phyloP scores from a whole-genome alignment of 306 rosid genomes.

The Sindora glabra region DNA sequence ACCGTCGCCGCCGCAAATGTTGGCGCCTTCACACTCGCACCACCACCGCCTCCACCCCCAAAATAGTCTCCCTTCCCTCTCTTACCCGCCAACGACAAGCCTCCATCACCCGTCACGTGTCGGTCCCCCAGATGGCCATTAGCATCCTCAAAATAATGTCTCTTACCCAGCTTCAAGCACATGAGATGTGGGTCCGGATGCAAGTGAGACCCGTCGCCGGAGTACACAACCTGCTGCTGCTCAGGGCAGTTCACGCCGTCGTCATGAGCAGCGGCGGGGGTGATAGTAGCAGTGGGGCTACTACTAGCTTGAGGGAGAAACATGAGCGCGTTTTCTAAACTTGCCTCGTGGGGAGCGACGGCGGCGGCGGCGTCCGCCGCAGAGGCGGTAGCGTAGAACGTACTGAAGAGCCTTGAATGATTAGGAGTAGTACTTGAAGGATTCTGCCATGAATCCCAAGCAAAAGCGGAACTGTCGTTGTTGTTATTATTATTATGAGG shows the following conservation, averaged over 20 bases:
- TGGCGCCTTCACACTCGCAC: background rate
- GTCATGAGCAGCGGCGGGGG: background rate
- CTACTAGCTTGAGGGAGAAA: slow-evolving; percentile 10
- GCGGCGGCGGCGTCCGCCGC: background rate
- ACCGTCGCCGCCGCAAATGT: slow-evolving; percentile 18
- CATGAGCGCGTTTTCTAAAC: slow-evolving; percentile 20
- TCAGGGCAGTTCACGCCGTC: background rate
- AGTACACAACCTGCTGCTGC: slow-evolving; percentile 13
- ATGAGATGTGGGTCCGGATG: slow-evolving; percentile 68
- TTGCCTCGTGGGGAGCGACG: background rate
- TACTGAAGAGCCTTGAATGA: slow-evolving; percentile 16
- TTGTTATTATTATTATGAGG: too few relatives aligned
- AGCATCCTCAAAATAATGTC: slow-evolving; percentile 81
- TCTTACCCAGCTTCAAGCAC: slow-evolving; percentile 88
- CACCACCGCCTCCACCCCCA: background rate
- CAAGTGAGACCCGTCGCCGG: slow-evolving; percentile 34
- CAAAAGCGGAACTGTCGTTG: slow-evolving; percentile 12
- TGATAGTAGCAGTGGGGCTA: too few relatives aligned
- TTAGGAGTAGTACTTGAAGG: slow-evolving; percentile 13
- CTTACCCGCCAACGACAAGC: slow-evolving; percentile 31
- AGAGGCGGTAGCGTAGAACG: background rate
- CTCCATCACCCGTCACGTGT: slow-evolving; percentile 8
- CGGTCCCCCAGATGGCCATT: slow-evolving; percentile 11
- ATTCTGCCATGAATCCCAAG: slow-evolving; percentile 60
- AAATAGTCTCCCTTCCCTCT: slow-evolving; percentile 29